Evolutionary conservation across 192 early-diverging fungal genomes (phyloP), one percentile per base, ranked within the genome.

Genomic region (Haplosporangium gracile): DNA sequence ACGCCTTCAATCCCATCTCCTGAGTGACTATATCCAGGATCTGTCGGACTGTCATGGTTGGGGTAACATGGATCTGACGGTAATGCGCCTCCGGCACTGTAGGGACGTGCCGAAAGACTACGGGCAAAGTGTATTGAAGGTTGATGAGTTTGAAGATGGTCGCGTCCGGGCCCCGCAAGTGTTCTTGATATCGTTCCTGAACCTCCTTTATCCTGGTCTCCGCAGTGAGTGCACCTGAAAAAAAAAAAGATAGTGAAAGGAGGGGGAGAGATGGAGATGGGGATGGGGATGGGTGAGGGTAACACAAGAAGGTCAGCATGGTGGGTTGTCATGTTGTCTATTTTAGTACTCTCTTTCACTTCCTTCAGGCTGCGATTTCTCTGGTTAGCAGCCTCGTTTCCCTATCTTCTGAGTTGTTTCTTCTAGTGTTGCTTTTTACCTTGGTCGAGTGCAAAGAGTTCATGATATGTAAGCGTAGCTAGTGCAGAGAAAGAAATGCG

Each of bases 111-210:
- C 79, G 84, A 74, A 86, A 86, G 16, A 81, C 60, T 13, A 86
- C 84, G 20, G 84, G 84, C 15, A 86, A 40, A 1, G 79, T 86
- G 45, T 73, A 78, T 16, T 81, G 79, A 5, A 79, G 42, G 42
- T 86, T 79, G 40, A 86, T 70, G 49, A 86, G 78, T 68, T 86
- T 86, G 76, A 86, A 73, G 0, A 86, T 79, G n/a, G 84, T 81
- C 18, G 84, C 84, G 22, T 81, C 79, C 38, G 70, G 75, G 42
- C 75, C 57, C 34, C 47, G 47, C 43, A 86, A 68, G 15, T 81
- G 69, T 34, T 86, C 84, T 51, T 86, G 84, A 72, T 86, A 43
- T 57, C 76, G 70, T 47, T 81, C 84, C 72, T 86, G 84, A 42
- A 86, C 57, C 45, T 86, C 84, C 34, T 75, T 75, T 40, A 86